Evolutionary conservation across 495 filamentous ascomycete species (phyloP), one percentile per base, ranked within the genome.

Genomic region (Hyaloscypha hepaticicola): DNA sequence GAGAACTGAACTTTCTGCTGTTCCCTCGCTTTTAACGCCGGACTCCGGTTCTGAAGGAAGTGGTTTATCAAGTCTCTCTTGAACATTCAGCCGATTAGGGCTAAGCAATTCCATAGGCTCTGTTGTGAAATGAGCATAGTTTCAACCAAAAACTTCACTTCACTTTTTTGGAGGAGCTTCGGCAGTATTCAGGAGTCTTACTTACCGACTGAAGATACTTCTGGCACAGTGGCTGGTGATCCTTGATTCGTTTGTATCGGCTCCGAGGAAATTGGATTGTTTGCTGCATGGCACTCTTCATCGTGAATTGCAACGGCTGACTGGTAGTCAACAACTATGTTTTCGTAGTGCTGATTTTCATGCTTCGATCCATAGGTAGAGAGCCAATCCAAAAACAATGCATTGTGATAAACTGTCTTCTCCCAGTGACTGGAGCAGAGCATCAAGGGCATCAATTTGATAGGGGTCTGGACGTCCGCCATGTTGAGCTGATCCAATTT

Each of bases 391-490:
- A 64, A 34, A 64, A 64, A 64, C 53, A 64, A 57, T 3, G 61
- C 61, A 25, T 64, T 64, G 25, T 64, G n/a, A 21, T 64, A 64
- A 21, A 64, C 26, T 21, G 61, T 64, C 53, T 64, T 64, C 31
- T 50, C 61, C 61, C 61, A 64, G 27, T 64, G 52, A 12, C 5
- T 64, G 24, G 61, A 57, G 52, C 61, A 64, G 34, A 64, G 61
- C 61, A 64, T 58, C 51, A 64, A 51, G 12, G 61, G 61, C 61
- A 64, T 64, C 53, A 64, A 25, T 50, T 64, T 64, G 22, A 64
- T 50, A 9, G 61, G 61, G 3, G 51, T 58, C 34, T 64, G 61
- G n/a, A 64, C 24, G 26, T 64, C 61, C 16, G 61, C n/a, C 52
- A 64, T 45, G 34, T 64, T 26, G 3, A 64, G 21, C 28, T 64